Evolutionary conservation across 805 yeast genomes (phyloP), one percentile per base, ranked within the genome.

Genomic region (Blastobotrys chiropterorum): DNA sequence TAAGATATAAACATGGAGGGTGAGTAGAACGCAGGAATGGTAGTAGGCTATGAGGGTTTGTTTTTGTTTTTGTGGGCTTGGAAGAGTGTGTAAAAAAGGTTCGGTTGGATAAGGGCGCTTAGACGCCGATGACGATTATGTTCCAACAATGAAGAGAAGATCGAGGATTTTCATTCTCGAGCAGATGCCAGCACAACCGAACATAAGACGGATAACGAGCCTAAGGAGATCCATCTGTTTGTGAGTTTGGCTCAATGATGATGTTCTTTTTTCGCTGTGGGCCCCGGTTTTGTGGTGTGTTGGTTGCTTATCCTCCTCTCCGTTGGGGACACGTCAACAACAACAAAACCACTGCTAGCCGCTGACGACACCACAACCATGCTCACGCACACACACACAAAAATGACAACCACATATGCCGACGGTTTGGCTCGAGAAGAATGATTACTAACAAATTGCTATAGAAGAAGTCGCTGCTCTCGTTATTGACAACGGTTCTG

Each of bases 401-500:
- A 26, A 11, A 5, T 6, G 5, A 16, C 42, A 38, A 38, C 42
- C 5, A 38, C 17, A 14, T n/a, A n/a, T n/a, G n/a, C n/a, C n/a
- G n/a, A n/a, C n/a, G n/a, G n/a, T n/a, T n/a, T n/a, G n/a, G n/a
- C n/a, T n/a, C n/a, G n/a, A 14, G 15, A n/a, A n/a, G 42, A 13
- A 42, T 20, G 17, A 17, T 26, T 14, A 46, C 16, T 46, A 20
- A 26, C 19, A n/a, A n/a, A 39, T 38, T 69, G 54, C 55, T 52
- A 48, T 46, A 53, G 39, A 46, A 46, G 20, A n/a, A 15, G 15
- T 11, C 15, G 16, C 15, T n/a, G 22, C 34, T 47, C 72, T 72
- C 68, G 98, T 92, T 79, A 92, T 92, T 79, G 99, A 92, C 76
- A 92, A 92, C 80, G 99, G 99, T 81, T 94, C 99, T 72, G 99